Base-by-base conservation (phyloP, 108 stramenopile genomes). In the Skeletonema marinoi region DNA sequence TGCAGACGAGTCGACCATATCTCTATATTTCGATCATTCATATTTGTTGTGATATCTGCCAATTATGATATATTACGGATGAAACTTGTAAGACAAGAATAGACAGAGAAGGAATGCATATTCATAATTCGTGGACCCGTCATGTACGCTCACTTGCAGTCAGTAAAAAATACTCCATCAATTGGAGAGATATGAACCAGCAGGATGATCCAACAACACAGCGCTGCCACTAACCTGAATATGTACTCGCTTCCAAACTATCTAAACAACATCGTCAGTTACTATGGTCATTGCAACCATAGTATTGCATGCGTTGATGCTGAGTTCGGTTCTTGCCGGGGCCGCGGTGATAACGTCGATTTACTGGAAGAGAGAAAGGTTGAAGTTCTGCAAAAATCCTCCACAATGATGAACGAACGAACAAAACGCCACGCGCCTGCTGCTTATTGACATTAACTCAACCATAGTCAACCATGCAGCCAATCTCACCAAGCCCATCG, bases 1-100 rank as follows among this genome's bases (percentile, higher is more conserved):
- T 96, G 94, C 41, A 96, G 71, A 13, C 94, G 86, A 10, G 94
- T 96, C 13, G 92, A 88, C 94, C 94, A 96, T 61, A 96, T 93
- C 73, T 93, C 94, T 54, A 90, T 78, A 61, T 91, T 90, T 33
- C 81, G 68, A 38, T 90, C 80, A 32, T 63, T 46, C 66, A 59
- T 66, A 73, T 33, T 71, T 36, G 39, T 64, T 19, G 35, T 21
- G 19, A 29, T 51, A 12, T 56, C 66, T 58, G 17, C 35, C 54
- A 51, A 51, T 51, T 51, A 19, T 13, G 17, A 51, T 2, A 19
- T 51, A 3, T 2, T 12, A 11, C 1, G 12, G 3, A 11, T 2
- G 6, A 9, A 41, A 41, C 10, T 41, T 41, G 38, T 41, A 1
- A 41, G 39, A 41, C 39, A 10, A 41, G 11, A 36, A 36, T 8